Evolutionary conservation across 139 green algal species (phyloP), one percentile per base, ranked within the genome.

Genomic region (Astrephomene gubernaculifera): DNA sequence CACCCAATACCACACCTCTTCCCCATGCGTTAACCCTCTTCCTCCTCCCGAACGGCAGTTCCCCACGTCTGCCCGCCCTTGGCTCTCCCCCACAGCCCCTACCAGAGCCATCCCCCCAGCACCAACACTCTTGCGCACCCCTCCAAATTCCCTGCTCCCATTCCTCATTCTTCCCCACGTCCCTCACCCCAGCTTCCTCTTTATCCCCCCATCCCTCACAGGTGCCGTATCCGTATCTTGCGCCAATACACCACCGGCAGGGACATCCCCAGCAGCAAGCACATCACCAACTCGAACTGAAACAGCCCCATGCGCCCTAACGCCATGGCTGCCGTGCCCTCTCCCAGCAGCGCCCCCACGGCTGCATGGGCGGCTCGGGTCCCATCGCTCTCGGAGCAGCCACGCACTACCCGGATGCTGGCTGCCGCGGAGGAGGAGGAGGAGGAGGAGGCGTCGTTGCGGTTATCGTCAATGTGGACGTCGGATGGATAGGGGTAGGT

Each of bases 211-310:
- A 12, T 57, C 49, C 17, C 12, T 86, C 60, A 88, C 49, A 88
- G 65, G 63, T 88, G 83, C 3, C 83, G 78, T 33, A 85, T 83
- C 25, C 87, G 72, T 25, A 87, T 90, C 81, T 90, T 90, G 33
- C 87, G 73, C 87, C 87, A 90, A 41, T 88, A 90, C 81, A 90
- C 87, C 65, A 90, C 81, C 10, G 87, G 87, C 81, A 90, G 81
- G n/a, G 87, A 53, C 52, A 86, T 14, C 9, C 71, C 87, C 65
- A 90, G 54, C 53, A 87, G 41, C 8, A 31, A 21, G 54, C 79
- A 44, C 82, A 80, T 75, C 21, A 33, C 31, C 8, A 87, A 71
- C 71, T 87, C 82, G 35, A 81, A 87, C 57, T 69, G 57, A 21
- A 87, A 44, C 31, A 87, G 82, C 45, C 36, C 41, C 81, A 71